Percentiles rank a stretch among this genome's conserved stretches.
phyloP scores from a whole-genome alignment of 2,329 filamentous ascomycete species.

The Alternaria triticina region DNA sequence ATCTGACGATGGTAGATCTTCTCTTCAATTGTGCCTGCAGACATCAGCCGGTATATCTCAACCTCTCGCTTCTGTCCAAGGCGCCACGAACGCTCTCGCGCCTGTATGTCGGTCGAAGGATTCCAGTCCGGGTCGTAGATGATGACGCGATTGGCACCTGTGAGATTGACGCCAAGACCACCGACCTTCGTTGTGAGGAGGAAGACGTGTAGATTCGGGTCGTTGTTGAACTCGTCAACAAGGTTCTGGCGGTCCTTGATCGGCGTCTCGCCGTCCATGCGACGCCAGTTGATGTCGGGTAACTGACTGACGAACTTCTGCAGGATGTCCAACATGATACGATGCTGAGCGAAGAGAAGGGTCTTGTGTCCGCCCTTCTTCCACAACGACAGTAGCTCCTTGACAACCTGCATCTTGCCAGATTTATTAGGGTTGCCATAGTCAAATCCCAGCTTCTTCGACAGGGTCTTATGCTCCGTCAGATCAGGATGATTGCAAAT shows the following conservation, averaged over 20 bases:
- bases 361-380: constrained; percentile 93
- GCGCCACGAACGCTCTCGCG: constrained; percentile 93
- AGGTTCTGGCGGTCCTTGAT: constrained; percentile 88
- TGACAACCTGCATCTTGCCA: constrained; percentile 95
- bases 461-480: constrained; percentile 68
- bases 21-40: constrained; percentile 95
- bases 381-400: constrained; percentile 86
- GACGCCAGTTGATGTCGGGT: constrained; percentile 74
- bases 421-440: constrained; percentile 83
- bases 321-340: constrained; percentile 94
- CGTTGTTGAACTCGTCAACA: constrained; percentile 90
- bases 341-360: constrained; percentile 88
- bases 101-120: constrained; percentile 93
- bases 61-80: constrained; percentile 94
- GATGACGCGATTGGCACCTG: constrained; percentile 92
- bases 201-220: constrained; percentile 82
- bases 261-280: constrained; percentile 92
- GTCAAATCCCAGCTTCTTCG: constrained; percentile 68
- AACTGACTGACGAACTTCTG: constrained; percentile 77
- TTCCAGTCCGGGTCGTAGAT: constrained; percentile 99
- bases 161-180: constrained; percentile 90
- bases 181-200: constrained; percentile 95
- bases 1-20: constrained; percentile 99
- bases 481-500: constrained; percentile 98
- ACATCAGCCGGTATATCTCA: constrained; percentile 97